phyloP scores from a whole-genome alignment of 495 filamentous ascomycete species.

The Xylaria palmicola region DNA sequence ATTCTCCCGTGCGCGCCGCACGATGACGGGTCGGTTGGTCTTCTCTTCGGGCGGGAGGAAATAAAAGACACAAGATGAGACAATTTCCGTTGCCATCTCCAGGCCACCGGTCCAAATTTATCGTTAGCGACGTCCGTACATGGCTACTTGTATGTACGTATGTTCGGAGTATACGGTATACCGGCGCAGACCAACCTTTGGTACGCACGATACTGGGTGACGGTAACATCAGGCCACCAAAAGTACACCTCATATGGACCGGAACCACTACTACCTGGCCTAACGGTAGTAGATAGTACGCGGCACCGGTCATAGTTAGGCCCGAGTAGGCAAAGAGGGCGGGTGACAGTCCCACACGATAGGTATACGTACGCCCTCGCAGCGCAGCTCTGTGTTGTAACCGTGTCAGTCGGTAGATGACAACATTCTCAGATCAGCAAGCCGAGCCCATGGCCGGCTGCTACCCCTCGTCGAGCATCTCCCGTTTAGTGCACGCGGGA shows the following conservation, averaged over 20 bases:
- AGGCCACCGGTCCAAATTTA: background rate
- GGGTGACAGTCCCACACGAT: background rate
- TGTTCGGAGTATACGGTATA: too few species aligned
- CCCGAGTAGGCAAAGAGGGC: background rate
- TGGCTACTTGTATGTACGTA: too few species aligned
- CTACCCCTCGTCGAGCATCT: background rate
- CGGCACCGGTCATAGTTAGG: too few species aligned
- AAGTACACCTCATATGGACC: too few species aligned
- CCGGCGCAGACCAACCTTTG: too few species aligned
- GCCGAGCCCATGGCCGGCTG: background rate
- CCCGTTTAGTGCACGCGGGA: background rate
- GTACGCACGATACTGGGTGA: too few species aligned
- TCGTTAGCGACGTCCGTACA: background rate
- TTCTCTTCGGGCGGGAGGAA: background rate
- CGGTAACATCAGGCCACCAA: background rate
- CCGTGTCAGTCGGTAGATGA: background rate
- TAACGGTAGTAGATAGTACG: too few species aligned
- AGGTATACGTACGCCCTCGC: background rate
- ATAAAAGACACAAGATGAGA: background rate
- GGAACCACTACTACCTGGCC: too few species aligned
- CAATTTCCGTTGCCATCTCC: conserved; percentile 1
- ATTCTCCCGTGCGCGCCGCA: background rate
- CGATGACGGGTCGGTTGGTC: conserved; percentile 1
- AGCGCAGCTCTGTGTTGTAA: background rate
- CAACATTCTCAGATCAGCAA: background rate